phyloP scores from a whole-genome alignment of 352 stramenopile genomes.

The Plasmopara viticola region DNA sequence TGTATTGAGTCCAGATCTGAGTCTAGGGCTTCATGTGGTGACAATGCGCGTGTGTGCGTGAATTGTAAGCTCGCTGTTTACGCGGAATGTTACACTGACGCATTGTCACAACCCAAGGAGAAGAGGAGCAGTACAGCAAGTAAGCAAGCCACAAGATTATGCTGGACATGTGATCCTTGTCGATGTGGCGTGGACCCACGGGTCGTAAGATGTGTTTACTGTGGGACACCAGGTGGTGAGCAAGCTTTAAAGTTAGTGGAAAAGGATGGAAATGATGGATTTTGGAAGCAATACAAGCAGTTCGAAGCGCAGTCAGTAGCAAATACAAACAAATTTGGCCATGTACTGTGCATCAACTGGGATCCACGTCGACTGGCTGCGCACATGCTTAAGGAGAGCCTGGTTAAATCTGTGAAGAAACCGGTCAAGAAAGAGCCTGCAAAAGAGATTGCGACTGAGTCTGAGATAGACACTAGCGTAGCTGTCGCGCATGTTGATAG shows the following conservation, averaged over 20 bases:
- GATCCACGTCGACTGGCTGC: conserved; percentile 31
- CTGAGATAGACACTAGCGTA: background rate
- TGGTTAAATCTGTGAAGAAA: conserved; percentile 12
- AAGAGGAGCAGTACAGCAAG: background rate
- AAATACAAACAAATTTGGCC: conserved; percentile 21
- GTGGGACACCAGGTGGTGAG: conserved; percentile 22
- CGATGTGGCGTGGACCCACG: conserved; percentile 13
- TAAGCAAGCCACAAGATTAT: background rate
- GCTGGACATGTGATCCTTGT: conserved; percentile 47
- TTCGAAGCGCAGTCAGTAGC: conserved; percentile 3
- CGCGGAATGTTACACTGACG: conserved; percentile 26
- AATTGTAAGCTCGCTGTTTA: conserved; percentile 33
- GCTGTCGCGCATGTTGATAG: conserved; percentile 5
- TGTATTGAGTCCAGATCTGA: conserved; percentile 21
- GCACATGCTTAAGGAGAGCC: conserved; percentile 21
- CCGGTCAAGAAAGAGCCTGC: conserved; percentile 13
- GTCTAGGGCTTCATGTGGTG: conserved; percentile 2
- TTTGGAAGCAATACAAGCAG: conserved; percentile 13
- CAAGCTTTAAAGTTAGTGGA: conserved; percentile 29
- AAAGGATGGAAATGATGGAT: conserved; percentile 8
- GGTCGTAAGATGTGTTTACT: conserved; percentile 32
- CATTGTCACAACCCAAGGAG: background rate
- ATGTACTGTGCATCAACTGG: conserved; percentile 46
- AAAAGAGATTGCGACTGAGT: conserved; percentile 9
- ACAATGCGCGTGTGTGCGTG: conserved; percentile 23